Conservation (phyloP, 1,284 basidiomycete genomes). For the Cryptococcus sp. region DNA sequence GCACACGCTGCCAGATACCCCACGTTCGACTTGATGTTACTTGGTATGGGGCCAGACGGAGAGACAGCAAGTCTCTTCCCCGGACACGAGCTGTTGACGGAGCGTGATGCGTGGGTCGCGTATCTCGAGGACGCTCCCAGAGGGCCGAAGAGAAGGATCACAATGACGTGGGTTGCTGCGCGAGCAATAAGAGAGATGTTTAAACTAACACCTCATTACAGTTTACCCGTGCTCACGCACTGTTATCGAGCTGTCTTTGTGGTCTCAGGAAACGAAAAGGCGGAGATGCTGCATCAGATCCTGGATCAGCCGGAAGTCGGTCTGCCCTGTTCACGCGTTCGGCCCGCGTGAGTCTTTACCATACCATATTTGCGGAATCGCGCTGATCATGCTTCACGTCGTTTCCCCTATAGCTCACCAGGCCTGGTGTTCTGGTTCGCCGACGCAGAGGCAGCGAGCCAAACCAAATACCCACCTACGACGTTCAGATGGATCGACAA, state of each 20-base stretch:
- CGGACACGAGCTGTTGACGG: conserved; percentile 77
- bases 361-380: neutral
- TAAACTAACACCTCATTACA: conserved; percentile 21
- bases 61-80: conserved; percentile 98
- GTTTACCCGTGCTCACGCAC: conserved; percentile 83
- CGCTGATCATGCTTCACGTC: neutral
- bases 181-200: neutral
- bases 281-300: conserved; percentile 73
- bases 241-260: conserved; percentile 88
- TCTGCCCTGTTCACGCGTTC: conserved; percentile 81
- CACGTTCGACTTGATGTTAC: conserved; percentile 89
- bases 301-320: conserved; percentile 80
- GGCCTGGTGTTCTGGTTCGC: conserved; percentile 93
- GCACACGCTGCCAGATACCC: conserved; percentile 90
- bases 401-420: conserved; percentile 57
- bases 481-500: conserved; percentile 54
- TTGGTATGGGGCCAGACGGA: conserved; percentile 92
- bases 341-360: conserved; percentile 60
- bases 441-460: conserved; percentile 70
- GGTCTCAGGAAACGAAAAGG: conserved; percentile 80
- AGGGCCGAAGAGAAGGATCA: conserved; percentile 85
- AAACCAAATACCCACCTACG: conserved; percentile 49
- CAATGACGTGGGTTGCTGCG: conserved; percentile 64
- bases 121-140: conserved; percentile 93
- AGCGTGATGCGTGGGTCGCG: conserved; percentile 92